Percentiles rank a stretch among this genome's conserved stretches.
phyloP scores from a whole-genome alignment of 768 basidiomycete species.

The Tylopilus sp. region DNA sequence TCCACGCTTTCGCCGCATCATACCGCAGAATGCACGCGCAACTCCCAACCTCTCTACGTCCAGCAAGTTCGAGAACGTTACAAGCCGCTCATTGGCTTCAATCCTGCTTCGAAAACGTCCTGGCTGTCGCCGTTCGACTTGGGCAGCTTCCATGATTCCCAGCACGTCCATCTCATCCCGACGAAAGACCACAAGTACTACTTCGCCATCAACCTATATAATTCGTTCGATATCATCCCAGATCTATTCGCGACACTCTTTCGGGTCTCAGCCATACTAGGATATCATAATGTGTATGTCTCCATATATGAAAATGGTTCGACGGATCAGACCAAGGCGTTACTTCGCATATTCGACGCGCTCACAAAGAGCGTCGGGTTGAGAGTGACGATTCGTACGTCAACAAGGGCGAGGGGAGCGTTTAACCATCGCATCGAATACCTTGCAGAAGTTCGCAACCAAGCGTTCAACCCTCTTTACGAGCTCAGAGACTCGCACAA shows the following conservation, averaged over 20 bases:
- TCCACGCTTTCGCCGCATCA: slow-evolving; percentile 87
- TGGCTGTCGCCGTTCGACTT: slow-evolving; percentile 60
- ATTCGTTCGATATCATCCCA: slow-evolving; percentile 98
- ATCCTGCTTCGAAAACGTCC: slow-evolving; percentile 50
- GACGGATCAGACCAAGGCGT: slow-evolving; percentile 96
- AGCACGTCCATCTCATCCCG: slow-evolving; percentile 36
- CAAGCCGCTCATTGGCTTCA: slow-evolving; percentile 76
- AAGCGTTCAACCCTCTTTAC: slow-evolving; percentile 92
- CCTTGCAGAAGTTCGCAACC: slow-evolving; percentile 99
- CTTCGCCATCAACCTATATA: slow-evolving; percentile 99
- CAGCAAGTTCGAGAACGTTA: slow-evolving; percentile 88
- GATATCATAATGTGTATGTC: slow-evolving; percentile 97
- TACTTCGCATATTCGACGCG: slow-evolving; percentile 92
- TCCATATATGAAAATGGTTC: slow-evolving; percentile 99
- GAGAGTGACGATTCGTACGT: slow-evolving; percentile 90
- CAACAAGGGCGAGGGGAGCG: slow-evolving; percentile 86
- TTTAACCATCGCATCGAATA: slow-evolving; percentile 99
- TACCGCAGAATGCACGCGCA: slow-evolving; percentile 87
- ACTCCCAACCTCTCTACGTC: slow-evolving; percentile 78
- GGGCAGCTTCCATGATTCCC: slow-evolving; percentile 38
- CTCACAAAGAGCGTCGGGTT: slow-evolving; percentile 87
- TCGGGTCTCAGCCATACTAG: slow-evolving; percentile 85
- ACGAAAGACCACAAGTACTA: slow-evolving; percentile 91
- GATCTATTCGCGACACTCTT: slow-evolving; percentile 97
- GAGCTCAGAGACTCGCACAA: slow-evolving; percentile 89